A percentile compares a stretch with the other conserved stretches of the same genome.
phyloP scores from a whole-genome alignment of 1,139 yeast genomes.

The Blastobotrys ciferrii region DNA sequence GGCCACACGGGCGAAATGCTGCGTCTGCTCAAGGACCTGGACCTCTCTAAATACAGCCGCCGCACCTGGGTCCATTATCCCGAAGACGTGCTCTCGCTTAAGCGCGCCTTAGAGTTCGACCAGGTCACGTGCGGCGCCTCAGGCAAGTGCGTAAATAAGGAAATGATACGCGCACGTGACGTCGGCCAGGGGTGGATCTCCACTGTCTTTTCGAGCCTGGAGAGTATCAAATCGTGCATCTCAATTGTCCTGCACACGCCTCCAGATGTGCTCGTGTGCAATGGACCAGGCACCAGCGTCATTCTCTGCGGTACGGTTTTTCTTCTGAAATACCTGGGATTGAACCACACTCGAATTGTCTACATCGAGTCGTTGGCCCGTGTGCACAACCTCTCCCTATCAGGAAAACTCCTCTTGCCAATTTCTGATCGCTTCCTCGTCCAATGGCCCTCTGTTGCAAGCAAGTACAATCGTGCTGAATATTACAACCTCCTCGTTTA shows the following conservation, averaged over 20 bases:
- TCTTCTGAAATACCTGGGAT: conserved; percentile 52
- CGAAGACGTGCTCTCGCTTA: conserved; percentile 59
- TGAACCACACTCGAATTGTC: conserved; percentile 56
- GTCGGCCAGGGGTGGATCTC: conserved; percentile 63
- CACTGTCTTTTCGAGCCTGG: conserved; percentile 53
- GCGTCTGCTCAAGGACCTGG: conserved; percentile 51
- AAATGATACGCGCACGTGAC: conserved; percentile 69
- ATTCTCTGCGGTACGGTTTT: conserved; percentile 67
- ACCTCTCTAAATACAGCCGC: conserved; percentile 34
- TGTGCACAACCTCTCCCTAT: conserved; percentile 68
- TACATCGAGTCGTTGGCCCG: conserved; percentile 90
- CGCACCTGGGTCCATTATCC: conserved; percentile 38
- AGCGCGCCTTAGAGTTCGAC: conserved; percentile 50
- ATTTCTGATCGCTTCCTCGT: conserved; percentile 76
- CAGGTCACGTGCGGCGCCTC: conserved; percentile 5
- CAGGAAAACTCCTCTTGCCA: conserved; percentile 70
- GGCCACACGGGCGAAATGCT: conserved; percentile 98
- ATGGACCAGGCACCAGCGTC: conserved; percentile 95
- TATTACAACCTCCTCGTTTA: conserved; percentile 73
- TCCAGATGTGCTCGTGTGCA: conserved; percentile 52
- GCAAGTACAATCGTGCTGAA: conserved; percentile 60
- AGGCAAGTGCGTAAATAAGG: conserved; percentile 29
- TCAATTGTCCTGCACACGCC: conserved; percentile 35
- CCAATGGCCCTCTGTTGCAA: conserved; percentile 77
- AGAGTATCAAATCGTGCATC: conserved; percentile 30